phyloP scores from a whole-genome alignment of 2,329 filamentous ascomycete genomes.

The Colletotrichum eleusines region DNA sequence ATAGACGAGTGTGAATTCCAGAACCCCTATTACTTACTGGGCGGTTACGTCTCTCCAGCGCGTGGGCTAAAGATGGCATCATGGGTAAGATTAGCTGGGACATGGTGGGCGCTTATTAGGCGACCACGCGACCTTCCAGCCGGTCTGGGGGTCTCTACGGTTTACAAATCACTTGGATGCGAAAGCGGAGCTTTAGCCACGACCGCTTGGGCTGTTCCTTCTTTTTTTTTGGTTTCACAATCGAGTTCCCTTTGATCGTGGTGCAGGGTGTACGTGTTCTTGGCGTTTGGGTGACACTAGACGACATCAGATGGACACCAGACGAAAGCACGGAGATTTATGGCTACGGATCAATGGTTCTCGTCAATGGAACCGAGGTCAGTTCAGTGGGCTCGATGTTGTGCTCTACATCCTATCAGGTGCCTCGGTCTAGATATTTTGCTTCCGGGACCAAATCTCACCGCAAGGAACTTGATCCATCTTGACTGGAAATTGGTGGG shows the following conservation, averaged over 20 bases:
- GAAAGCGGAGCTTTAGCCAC: conserved; percentile 10
- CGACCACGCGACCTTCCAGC: conserved; percentile 16
- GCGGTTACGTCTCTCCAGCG: not conserved
- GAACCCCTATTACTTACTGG: not conserved
- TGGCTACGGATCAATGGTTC: not conserved
- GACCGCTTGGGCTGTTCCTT: not conserved
- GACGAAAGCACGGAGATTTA: conserved; percentile 2
- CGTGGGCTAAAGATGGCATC: not conserved
- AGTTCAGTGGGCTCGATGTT: not conserved
- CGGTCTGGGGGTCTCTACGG: not conserved
- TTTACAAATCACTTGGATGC: conserved; percentile 9
- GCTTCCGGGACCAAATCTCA: not conserved
- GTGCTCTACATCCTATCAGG: not conserved
- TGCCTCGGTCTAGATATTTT: not conserved
- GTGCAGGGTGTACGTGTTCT: not conserved
- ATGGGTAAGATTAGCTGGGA: conserved; percentile 11
- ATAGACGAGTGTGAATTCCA: not conserved
- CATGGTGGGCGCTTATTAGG: conserved; percentile 25
- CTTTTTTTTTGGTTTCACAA: conserved; percentile 6
- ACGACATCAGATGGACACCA: conserved; percentile 9
- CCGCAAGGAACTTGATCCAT: not conserved
- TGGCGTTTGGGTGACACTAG: not conserved
- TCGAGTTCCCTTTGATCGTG: conserved; percentile 2
- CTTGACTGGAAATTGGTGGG: not conserved
- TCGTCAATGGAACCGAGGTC: not conserved